These are phyloP conservation scores for Cutaneotrichosporon sp. DNA, from an alignment of 1,284 basidiomycete species.

Conservation along the genomic window DNA sequence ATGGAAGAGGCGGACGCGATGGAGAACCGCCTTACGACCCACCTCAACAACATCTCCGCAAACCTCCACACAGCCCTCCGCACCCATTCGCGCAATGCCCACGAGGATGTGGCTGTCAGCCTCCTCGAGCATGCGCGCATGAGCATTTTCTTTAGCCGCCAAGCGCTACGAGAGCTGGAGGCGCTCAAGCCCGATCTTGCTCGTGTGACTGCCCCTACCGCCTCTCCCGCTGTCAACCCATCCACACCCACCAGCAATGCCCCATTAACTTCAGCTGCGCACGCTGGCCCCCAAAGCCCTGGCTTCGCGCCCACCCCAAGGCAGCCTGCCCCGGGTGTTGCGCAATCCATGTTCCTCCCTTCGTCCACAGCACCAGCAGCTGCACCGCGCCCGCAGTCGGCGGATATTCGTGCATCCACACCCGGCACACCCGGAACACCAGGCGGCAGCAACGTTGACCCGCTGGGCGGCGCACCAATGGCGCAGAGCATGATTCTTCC, in stretches of 20 bases:
- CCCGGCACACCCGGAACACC: slow-evolving; percentile 7
- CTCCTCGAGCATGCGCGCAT: slow-evolving; percentile 86
- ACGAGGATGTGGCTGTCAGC: slow-evolving; percentile 80
- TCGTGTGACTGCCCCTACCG: slow-evolving; percentile 20
- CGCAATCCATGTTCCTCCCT: slow-evolving; percentile 44
- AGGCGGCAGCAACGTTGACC: slow-evolving; percentile 3
- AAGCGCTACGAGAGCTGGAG: slow-evolving; percentile 79
- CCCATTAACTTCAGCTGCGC: neutral
- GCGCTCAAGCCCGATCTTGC: slow-evolving; percentile 68
- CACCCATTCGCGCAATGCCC: slow-evolving; percentile 72
- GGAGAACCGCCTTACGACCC: slow-evolving; percentile 71
- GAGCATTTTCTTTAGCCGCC: slow-evolving; percentile 82
- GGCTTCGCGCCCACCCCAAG: neutral
- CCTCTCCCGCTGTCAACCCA: neutral
- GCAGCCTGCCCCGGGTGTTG: slow-evolving; percentile 2
- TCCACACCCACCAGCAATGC: neutral
- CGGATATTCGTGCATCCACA: slow-evolving; percentile 9
- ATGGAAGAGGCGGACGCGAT: slow-evolving; percentile 88
- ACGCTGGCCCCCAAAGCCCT: no score
- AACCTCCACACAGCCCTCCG: slow-evolving; percentile 80
- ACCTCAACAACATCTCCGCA: slow-evolving; percentile 82
- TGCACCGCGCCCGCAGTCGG: slow-evolving; percentile 2
- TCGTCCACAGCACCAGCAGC: slow-evolving; percentile 6
- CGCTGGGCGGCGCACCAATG: slow-evolving; percentile 21
- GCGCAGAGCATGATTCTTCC: slow-evolving; percentile 44